Base-by-base conservation (phyloP, 305 asterid genomes). In the Ilex paraguariensis region DNA sequence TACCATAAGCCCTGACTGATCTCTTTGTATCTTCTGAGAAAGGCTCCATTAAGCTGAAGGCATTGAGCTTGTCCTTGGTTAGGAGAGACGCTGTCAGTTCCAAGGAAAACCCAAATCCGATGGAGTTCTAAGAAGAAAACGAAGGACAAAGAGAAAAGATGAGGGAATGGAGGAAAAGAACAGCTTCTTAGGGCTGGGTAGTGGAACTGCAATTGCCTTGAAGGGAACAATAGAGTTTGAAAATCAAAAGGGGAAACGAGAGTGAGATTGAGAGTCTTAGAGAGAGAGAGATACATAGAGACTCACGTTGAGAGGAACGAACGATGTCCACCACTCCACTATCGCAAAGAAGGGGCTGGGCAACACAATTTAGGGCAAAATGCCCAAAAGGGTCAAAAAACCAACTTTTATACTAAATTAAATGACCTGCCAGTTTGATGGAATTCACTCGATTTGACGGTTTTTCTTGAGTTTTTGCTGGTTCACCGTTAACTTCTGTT, bases 11-110 rank as follows among this genome's bases (percentile, higher is more conserved):
- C 76, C 97, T 82, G 53, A 92, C 98, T 15, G 88, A 80, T 73
- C 97, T 84, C 28, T 77, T 88, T 61, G 66, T 77, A 13, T 59
- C 73, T 2, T 53, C 63, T 36, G 59, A 31, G n/a, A 77, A 84
- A 42, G 95, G 83, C 78, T 87, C 97, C 98, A 87, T 87, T 61
- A 92, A 69, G 32, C 98, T 96, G 55, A 92, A 92, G 0, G 96
- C 87, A 70, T 92, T 89, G 8, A 85, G 70, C 78, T 87, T 81
- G 65, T 92, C 98, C 71, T 87, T 92, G 13, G 91, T 85, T 49
- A 89, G 68, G 32, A 92, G 90, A 9, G 91, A 84, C 13, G 87
- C 78, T 2, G 91, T 84, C 46, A 87, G 73, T 71, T 84, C 88
- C 7, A 77, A 68, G 4, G 90, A 81, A 57, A 85, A 73, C 44